Base-by-base conservation (phyloP, 345 rosid species). In the Camelina hispida region DNA sequence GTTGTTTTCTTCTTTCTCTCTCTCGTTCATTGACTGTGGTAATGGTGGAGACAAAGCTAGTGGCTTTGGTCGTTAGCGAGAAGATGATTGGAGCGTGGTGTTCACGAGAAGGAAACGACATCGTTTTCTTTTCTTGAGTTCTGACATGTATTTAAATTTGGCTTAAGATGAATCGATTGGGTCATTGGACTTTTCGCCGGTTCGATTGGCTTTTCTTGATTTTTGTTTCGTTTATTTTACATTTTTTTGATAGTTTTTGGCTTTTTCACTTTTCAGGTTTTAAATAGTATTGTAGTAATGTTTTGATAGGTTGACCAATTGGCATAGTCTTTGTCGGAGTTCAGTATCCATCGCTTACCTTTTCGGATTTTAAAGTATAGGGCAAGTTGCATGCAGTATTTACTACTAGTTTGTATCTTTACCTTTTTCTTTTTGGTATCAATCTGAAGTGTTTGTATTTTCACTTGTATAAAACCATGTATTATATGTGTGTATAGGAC, bases 111-210 rank as follows among this genome's bases (percentile, higher is more conserved):
- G 1, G 6, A 60, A 66, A 61, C 80, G 80, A 62, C 63, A 54
- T 22, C 64, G 68, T 65, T 56, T 55, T 71, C 2, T 17, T 15
- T 43, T 12, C 9, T 34, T 34, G 2, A 46, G 5, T 44, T 28
- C 65, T 73, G 71, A 65, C 78, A 56, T 20, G 50, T 65, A 4
- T 56, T 34, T 34, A 34, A 9, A 32, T 48, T 40, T 65, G 71
- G 64, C 71, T 37, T 16, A 65, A 55, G 46, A 65, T 34, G 51
- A 35, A 65, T 63, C 42, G 59, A 75, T 69, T 75, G 70, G 22
- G 53, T 51, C 75, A 65, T 20, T 61, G 77, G 69, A 51, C 80
- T 53, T 65, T 59, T 70, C 77, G 75, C 64, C 57, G 77, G 38
- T 69, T 57, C 54, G 71, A 68, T 71, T 62, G 15, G 67, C 71